Evolutionary conservation across 805 yeast genomes (phyloP).

Genomic region (Hanseniaspora lachancei): DNA sequence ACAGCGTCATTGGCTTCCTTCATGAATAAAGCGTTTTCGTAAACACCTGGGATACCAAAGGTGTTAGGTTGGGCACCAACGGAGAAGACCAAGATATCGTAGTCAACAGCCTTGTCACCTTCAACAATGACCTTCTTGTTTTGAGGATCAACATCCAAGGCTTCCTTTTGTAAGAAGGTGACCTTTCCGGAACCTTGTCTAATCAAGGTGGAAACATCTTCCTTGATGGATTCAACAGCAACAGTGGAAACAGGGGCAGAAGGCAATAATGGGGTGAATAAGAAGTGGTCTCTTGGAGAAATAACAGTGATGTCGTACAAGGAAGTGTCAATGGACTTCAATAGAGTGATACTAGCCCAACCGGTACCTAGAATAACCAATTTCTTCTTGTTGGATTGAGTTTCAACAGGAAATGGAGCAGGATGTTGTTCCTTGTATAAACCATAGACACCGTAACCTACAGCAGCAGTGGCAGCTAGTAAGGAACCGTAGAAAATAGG

Average conservation of each 20-base stretch:
- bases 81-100: slow-evolving; percentile 79
- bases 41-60: slow-evolving; percentile 89
- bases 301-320: slow-evolving; percentile 79
- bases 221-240: slow-evolving; percentile 80
- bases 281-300: slow-evolving; percentile 88
- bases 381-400: slow-evolving; percentile 33
- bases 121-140: slow-evolving; percentile 51
- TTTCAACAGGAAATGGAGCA: slow-evolving; percentile 38
- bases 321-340: slow-evolving; percentile 74
- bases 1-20: slow-evolving; percentile 85
- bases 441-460: slow-evolving; percentile 49
- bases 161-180: slow-evolving; percentile 79
- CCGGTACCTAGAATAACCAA: slow-evolving; percentile 74
- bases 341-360: slow-evolving; percentile 83
- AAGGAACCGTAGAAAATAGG: slow-evolving; percentile 34
- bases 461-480: slow-evolving; percentile 37
- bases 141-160: slow-evolving; percentile 65
- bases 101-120: slow-evolving; percentile 40
- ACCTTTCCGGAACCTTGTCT: slow-evolving; percentile 70
- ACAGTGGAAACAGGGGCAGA: slow-evolving; percentile 91
- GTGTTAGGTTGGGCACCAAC: slow-evolving; percentile 94
- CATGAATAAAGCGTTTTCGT: slow-evolving; percentile 73
- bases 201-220: slow-evolving; percentile 79
- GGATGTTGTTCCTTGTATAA: slow-evolving; percentile 55
- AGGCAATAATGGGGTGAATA: slow-evolving; percentile 91